phyloP scores from a whole-genome alignment of 257 asterid genomes.

The Nicotiana otophora region DNA sequence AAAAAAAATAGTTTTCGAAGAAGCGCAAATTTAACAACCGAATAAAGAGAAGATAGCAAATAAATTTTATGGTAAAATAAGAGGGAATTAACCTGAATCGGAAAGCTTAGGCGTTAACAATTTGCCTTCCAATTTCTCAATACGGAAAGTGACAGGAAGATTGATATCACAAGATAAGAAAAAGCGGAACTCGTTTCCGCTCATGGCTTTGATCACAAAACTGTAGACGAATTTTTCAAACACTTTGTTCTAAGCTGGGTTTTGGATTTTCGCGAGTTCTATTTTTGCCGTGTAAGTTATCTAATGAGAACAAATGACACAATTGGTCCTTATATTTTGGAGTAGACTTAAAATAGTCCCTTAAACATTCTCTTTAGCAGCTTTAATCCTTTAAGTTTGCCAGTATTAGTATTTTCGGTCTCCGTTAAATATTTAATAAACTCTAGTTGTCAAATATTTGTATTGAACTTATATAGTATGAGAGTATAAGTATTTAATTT shows the following conservation, averaged over 20 bases:
- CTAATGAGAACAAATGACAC: neutral
- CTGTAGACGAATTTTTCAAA: neutral
- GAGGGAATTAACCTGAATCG: constrained; percentile 48
- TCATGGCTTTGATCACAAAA: constrained; percentile 30
- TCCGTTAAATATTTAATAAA: too few species aligned
- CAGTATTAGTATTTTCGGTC: too few species aligned
- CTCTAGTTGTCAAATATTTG: too few species aligned
- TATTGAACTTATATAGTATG: too few species aligned
- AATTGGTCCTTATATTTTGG: too few species aligned
- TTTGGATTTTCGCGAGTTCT: neutral
- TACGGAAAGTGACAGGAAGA: constrained; percentile 83
- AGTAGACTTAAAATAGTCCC: too few species aligned
- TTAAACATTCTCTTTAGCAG: too few species aligned
- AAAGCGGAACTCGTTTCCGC: constrained; percentile 83
- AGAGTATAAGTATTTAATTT: too few species aligned
- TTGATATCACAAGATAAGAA: constrained; percentile 93
- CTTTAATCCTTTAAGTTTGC: too few species aligned
- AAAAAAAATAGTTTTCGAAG: neutral
- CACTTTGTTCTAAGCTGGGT: neutral
- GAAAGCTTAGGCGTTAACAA: constrained; percentile 35
- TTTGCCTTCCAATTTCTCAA: constrained; percentile 90
- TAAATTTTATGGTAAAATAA: neutral
- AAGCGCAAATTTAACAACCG: neutral
- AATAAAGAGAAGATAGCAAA: neutral
- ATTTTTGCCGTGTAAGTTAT: neutral